Evolutionary conservation across 768 basidiomycete species (phyloP).

Genomic region (Lyophyllum decastes): DNA sequence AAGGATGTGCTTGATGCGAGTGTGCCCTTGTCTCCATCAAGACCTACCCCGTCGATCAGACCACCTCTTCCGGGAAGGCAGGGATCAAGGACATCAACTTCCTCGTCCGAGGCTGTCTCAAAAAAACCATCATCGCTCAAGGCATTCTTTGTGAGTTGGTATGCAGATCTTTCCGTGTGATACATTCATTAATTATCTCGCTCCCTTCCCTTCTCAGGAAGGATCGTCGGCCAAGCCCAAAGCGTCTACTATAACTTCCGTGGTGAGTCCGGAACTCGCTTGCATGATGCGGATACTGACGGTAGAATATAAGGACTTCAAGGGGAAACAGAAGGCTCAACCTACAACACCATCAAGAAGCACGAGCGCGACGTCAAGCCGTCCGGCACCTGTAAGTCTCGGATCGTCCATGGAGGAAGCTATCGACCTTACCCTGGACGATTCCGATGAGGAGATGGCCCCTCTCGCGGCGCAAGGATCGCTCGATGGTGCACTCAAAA

Average conservation of each 20-base stretch:
- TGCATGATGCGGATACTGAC: neutral
- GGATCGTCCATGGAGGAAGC: neutral
- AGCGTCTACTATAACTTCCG: neutral
- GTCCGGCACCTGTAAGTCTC: neutral
- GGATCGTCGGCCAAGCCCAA: neutral
- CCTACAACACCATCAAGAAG: neutral
- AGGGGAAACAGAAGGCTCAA: neutral
- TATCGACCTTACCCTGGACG: constrained; percentile 12
- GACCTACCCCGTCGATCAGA: neutral
- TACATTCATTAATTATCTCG: neutral
- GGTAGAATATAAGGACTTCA: neutral
- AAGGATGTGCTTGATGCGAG: constrained; percentile 5
- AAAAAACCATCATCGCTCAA: too few species aligned
- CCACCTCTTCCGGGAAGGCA: neutral
- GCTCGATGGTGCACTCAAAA: constrained; percentile 6
- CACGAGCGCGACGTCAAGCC: neutral
- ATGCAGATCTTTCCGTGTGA: too few species aligned
- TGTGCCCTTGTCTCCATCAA: neutral
- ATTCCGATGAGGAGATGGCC: constrained; percentile 10
- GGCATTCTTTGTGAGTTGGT: too few species aligned
- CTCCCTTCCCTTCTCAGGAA: too few species aligned
- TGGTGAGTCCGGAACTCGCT: neutral
- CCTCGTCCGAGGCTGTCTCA: neutral
- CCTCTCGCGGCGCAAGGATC: neutral
- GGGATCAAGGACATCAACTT: neutral